Evolutionary conservation across 331 rosid genomes (phyloP).

Genomic region (Prunus yedoensis): DNA sequence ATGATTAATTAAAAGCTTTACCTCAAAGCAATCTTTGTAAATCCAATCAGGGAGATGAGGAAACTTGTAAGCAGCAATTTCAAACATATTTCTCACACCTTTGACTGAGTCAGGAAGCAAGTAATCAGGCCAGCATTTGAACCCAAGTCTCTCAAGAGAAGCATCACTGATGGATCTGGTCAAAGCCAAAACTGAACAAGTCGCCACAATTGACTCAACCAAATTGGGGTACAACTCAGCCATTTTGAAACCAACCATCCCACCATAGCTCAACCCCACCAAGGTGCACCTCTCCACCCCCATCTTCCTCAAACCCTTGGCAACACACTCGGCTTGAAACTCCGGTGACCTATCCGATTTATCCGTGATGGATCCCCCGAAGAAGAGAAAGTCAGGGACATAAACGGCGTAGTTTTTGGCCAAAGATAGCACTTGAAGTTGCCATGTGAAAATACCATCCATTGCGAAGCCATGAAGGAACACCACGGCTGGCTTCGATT

Average conservation of each 20-base stretch:
- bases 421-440: conserved; percentile 32
- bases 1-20: background rate
- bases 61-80: conserved; percentile 23
- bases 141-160: conserved; percentile 29
- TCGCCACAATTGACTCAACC: conserved; percentile 42
- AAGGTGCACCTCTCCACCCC: conserved; percentile 40
- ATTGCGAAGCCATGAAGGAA: conserved; percentile 43
- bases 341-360: conserved; percentile 29
- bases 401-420: conserved; percentile 33
- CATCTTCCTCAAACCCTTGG: conserved; percentile 31
- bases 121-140: conserved; percentile 27
- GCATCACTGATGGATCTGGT: conserved; percentile 25
- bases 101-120: conserved; percentile 36
- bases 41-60: conserved; percentile 30
- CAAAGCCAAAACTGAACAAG: conserved; percentile 33
- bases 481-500: conserved; percentile 30
- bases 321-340: conserved; percentile 50
- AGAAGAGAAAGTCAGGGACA: conserved; percentile 43
- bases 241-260: conserved; percentile 49
- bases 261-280: conserved; percentile 44
- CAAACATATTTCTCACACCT: conserved; percentile 18
- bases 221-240: conserved; percentile 31
- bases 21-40: conserved; percentile 36
- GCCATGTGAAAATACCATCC: conserved; percentile 45
- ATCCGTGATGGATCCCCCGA: conserved; percentile 37